Evolutionary conservation across 768 basidiomycete genomes (phyloP).

Genomic region (Phallus indusiatus): DNA sequence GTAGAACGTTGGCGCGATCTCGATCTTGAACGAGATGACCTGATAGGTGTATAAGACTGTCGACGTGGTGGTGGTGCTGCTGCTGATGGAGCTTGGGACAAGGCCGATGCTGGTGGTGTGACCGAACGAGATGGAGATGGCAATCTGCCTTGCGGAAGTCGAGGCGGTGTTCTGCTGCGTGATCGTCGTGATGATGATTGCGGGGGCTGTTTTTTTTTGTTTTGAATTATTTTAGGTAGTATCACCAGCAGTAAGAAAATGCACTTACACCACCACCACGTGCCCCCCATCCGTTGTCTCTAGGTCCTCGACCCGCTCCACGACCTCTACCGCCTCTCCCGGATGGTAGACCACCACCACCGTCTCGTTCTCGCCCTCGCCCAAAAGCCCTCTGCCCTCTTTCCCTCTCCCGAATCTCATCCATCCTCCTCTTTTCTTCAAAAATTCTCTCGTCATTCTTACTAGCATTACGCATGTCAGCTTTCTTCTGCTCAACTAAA

Average conservation of each 20-base stretch:
- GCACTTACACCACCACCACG: constrained; percentile 47
- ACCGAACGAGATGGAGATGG: constrained; percentile 4
- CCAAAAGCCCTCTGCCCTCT: constrained; percentile 39
- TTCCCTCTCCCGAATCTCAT: constrained; percentile 60
- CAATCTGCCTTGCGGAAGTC: neutral
- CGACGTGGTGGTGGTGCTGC: neutral
- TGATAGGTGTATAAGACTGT: constrained; percentile 6
- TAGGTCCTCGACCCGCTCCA: constrained; percentile 35
- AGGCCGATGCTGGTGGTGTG: neutral
- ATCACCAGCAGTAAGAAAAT: neutral
- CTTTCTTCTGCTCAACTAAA: constrained; percentile 88
- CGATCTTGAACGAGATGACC: constrained; percentile 11
- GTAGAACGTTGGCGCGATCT: constrained; percentile 9
- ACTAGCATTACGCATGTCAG: constrained; percentile 69
- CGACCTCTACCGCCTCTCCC: constrained; percentile 36
- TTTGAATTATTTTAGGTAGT: neutral
- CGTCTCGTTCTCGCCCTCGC: constrained; percentile 36
- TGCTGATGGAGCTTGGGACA: no score
- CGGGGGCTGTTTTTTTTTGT: neutral
- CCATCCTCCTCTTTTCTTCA: constrained; percentile 59
- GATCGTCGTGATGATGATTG: neutral
- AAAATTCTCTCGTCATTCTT: constrained; percentile 56
- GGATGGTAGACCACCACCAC: constrained; percentile 40
- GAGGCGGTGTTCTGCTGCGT: constrained; percentile 20
- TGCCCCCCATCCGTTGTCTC: constrained; percentile 59